These are phyloP conservation scores for Erysimum cheiri DNA, from an alignment of 441 rosid species.

Conservation along the genomic window DNA sequence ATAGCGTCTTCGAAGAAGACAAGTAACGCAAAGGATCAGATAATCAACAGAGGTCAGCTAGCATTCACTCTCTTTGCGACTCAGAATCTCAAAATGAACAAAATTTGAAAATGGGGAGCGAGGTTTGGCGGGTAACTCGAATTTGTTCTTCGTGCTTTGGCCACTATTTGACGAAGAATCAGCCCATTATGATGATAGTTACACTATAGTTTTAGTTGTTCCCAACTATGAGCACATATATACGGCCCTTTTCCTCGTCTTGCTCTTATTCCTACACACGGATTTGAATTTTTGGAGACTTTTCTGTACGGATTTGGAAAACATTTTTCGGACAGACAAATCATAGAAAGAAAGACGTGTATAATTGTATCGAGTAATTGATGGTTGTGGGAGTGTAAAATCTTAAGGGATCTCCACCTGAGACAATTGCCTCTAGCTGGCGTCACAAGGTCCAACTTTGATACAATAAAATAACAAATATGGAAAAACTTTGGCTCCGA, in stretches of 20 bases:
- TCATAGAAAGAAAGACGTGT: slow-evolving; percentile 8
- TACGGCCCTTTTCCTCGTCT: background rate
- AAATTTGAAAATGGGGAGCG: background rate
- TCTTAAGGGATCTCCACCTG: slow-evolving; percentile 22
- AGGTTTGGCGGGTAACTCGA: background rate
- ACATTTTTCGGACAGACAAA: background rate
- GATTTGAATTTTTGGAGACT: background rate
- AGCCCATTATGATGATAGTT: background rate
- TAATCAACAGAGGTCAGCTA: background rate
- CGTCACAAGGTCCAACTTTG: slow-evolving; percentile 37
- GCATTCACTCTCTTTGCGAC: background rate
- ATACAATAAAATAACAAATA: background rate
- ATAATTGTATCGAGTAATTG: slow-evolving; percentile 21
- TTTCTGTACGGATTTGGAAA: background rate
- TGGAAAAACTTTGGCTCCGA: slow-evolving; percentile 33
- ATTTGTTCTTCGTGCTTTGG: background rate
- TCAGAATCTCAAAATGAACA: background rate
- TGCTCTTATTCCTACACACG: background rate
- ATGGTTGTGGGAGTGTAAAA: slow-evolving; percentile 24
- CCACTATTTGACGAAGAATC: background rate
- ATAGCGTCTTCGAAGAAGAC: background rate
- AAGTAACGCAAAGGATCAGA: background rate
- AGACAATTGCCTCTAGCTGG: slow-evolving; percentile 39
- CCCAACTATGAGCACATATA: background rate
- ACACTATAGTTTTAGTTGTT: background rate